Base-by-base conservation (phyloP, 106 monocot species). In the Dendrobium officinale region DNA sequence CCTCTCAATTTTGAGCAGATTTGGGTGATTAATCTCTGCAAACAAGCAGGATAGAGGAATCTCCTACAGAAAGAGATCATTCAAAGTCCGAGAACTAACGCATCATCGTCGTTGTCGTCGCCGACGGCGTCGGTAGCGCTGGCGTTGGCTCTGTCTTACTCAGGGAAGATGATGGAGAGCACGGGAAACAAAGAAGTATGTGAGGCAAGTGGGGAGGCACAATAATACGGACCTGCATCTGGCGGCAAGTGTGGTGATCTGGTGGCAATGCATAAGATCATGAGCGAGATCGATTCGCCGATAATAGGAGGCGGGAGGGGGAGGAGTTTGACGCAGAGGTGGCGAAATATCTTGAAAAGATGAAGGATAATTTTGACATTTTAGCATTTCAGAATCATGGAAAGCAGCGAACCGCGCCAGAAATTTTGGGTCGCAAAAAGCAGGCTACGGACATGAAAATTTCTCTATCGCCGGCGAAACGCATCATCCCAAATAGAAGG, bases 151-250 rank as follows among this genome's bases (percentile, higher is more conserved):
- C 45, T 88, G 5, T 89, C 89, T 4, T 82, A 79, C 51, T 89
- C 89, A 16, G 84, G 86, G 40, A 89, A 89, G 84, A 37, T 79
- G 54, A 85, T 90, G 77, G 85, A 85, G 49, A 76, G 77, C 55
- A 48, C 80, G 27, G 78, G 79, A 66, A 80, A 81, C 73, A 87
- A 88, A 26, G 81, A 87, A 88, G 79, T 91, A 91, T 77, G 88
- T 91, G 84, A 87, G 85, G 78, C 90, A 91, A 85, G 90, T 91
- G 5, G 90, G 90, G 5, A 80, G 86, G 54, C 90, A 86, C 79
- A 91, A 91, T 75, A 88, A 91, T 73, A 88, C 88, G 44, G 88
- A 91, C 86, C 26, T 91, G 77, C 90, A 91, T 77, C 76, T 91
- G 42, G 90, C 88, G 48, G 90, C 88, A 19, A 81, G 55, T 56